phyloP scores from a whole-genome alignment of 352 stramenopile species.

The Phytophthora pinifolia region DNA sequence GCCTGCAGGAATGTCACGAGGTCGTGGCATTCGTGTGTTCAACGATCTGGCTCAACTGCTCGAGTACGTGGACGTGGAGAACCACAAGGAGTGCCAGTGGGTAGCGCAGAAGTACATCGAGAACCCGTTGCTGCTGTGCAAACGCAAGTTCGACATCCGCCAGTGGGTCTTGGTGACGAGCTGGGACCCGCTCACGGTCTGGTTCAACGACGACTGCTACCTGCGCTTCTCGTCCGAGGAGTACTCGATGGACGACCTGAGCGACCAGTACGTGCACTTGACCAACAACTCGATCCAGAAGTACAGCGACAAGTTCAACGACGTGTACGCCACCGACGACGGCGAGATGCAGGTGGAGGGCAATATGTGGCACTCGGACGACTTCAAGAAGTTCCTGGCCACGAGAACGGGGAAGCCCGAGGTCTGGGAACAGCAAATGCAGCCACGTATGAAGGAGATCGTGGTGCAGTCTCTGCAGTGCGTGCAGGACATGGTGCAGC shows the following conservation, averaged over 20 bases:
- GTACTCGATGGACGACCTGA: constrained; percentile 78
- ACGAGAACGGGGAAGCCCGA: constrained; percentile 31
- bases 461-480: constrained; percentile 83
- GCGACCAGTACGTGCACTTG: constrained; percentile 91
- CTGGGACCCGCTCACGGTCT: constrained; percentile 94
- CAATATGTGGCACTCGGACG: constrained; percentile 82
- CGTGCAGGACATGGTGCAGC: constrained; percentile 85
- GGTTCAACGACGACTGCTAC: constrained; percentile 93
- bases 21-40: constrained; percentile 89
- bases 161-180: constrained; percentile 93
- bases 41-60: constrained; percentile 80
- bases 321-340: constrained; percentile 69
- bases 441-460: constrained; percentile 88
- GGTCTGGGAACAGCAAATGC: constrained; percentile 53
- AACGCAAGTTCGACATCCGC: constrained; percentile 92
- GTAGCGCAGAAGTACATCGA: constrained; percentile 91
- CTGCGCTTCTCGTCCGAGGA: constrained; percentile 89
- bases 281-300: constrained; percentile 96
- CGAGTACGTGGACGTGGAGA: constrained; percentile 85
- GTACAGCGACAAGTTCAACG: constrained; percentile 88
- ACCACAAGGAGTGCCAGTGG: constrained; percentile 85
- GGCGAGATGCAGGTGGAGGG: constrained; percentile 58
- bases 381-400: constrained; percentile 60
- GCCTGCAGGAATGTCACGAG: constrained; percentile 83
- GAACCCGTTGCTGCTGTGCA: constrained; percentile 84